Percentiles rank a stretch among this genome's conserved stretches.
Evolutionary conservation across 2,329 filamentous ascomycete species (phyloP).

Genomic region (Clonostachys byssicola): DNA sequence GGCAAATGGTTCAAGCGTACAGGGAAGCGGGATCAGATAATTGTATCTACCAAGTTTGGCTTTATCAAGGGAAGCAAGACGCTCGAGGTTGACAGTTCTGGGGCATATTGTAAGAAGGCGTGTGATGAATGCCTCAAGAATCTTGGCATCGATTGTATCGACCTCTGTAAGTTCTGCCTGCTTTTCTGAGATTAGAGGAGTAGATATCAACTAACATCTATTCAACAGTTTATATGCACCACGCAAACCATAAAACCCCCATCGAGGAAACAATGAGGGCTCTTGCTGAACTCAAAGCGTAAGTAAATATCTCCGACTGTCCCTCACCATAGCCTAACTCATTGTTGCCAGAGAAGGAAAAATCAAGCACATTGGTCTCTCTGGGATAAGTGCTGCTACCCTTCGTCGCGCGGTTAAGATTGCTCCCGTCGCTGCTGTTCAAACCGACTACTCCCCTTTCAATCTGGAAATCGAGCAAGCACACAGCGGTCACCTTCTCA

Average conservation of each 20-base stretch:
- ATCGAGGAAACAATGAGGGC: conserved; percentile 41
- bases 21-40: conserved; percentile 36
- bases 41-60: conserved; percentile 31
- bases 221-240: conserved; percentile 1
- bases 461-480: conserved; percentile 51
- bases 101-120: conserved; percentile 12
- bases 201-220: background rate
- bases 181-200: background rate
- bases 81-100: conserved; percentile 9
- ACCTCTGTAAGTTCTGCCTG: conserved; percentile 32
- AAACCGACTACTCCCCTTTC: conserved; percentile 51
- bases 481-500: conserved; percentile 34
- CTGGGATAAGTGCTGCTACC: conserved; percentile 37
- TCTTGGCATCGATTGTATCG: conserved; percentile 42
- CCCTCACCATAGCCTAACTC: background rate
- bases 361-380: conserved; percentile 49
- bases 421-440: conserved; percentile 42
- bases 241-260: conserved; percentile 18
- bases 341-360: conserved; percentile 35
- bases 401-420: conserved; percentile 45
- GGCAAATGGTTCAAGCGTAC: conserved; percentile 41
- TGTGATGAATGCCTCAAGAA: conserved; percentile 27
- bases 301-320: background rate
- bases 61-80: conserved; percentile 4
- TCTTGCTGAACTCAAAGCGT: conserved; percentile 34